A percentile compares a stretch with the other conserved stretches of the same genome.
phyloP scores from a whole-genome alignment of 2,329 filamentous ascomycete genomes.

The Hymenoscyphus scutula region DNA sequence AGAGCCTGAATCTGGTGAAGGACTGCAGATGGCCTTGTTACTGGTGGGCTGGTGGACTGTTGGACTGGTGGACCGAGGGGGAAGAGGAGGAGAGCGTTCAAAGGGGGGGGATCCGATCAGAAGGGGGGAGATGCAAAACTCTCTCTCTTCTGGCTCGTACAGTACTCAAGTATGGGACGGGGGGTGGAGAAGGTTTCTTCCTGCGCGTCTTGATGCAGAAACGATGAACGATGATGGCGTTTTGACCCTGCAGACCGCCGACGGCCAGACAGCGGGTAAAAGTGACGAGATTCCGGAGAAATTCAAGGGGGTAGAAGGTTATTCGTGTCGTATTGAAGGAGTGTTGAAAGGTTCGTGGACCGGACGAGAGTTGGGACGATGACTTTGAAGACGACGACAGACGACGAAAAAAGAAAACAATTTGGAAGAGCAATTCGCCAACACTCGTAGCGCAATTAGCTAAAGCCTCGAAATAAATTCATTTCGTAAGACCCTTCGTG shows the following conservation, averaged over 20 bases:
- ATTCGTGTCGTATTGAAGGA: not conserved
- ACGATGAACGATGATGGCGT: conserved; percentile 1
- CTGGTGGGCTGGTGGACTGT: not conserved
- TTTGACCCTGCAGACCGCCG: not conserved
- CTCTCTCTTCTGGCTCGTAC: not conserved
- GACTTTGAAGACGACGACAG: not conserved
- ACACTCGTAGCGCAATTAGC: not conserved
- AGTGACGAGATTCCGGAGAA: not conserved
- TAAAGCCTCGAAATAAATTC: not conserved
- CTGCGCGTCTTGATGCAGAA: conserved; percentile 1
- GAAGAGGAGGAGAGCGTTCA: not conserved
- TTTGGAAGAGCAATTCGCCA: not conserved
- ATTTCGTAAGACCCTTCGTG: not conserved
- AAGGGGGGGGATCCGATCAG: not conserved
- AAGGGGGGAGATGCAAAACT: not conserved
- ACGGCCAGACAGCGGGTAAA: not conserved
- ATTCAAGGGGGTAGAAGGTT: not conserved
- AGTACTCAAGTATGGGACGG: too few species aligned
- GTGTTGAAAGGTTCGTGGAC: not conserved
- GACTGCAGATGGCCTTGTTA: too few species aligned
- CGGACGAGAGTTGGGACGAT: not conserved
- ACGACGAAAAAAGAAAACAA: not conserved
- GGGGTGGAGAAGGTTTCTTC: not conserved
- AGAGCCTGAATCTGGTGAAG: not conserved
- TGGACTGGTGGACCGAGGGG: not conserved